Evolutionary conservation across 345 rosid genomes (phyloP), one percentile per base, ranked within the genome.

Genomic region (Camelina hispida): DNA sequence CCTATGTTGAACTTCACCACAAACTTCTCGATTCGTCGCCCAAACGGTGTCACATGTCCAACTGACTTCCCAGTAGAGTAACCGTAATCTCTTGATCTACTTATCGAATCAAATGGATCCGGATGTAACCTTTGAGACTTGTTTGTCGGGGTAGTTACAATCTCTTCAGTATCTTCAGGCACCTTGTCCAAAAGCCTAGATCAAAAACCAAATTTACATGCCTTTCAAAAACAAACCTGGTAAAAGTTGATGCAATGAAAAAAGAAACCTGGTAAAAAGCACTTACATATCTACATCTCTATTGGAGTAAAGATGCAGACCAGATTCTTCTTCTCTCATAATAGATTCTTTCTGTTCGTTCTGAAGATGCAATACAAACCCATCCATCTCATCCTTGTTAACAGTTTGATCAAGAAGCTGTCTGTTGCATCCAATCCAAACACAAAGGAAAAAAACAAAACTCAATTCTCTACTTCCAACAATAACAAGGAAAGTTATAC

Each of bases 231-330:
- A 38, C 20, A 43, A 46, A 42, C 4, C 3, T 6, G 23, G 7
- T 32, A n/a, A 9, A 62, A 54, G 37, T 9, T 47, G 37, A 73
- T 32, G 28, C 25, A 72, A 46, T 3, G 43, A 38, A n/a, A 71
- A 3, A 58, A 71, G n/a, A 20, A 68, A 12, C 30, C 35, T 47
- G 2, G 48, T 48, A 16, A 65, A 77, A 78, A 25, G 42, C 11
- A 71, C 97, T 89, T 69, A 95, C 99, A 92, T 88, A 73, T 88
- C 98, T 17, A 95, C 87, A 70, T 92, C 99, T 85, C 87, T 90
- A 68, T 83, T 86, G 15, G 97, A 85, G 82, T 92, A 92, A 52
- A 90, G 64, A 75, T 92, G 93, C 80, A 92, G 57, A 80, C 80
- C 81, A 14, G 94, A 76, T 53, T 85, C 93, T 81, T 86, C 55